Evolutionary conservation across 2,329 filamentous ascomycete genomes (phyloP), one percentile per base, ranked within the genome.

Genomic region (Cladosporium sphaerospermum): DNA sequence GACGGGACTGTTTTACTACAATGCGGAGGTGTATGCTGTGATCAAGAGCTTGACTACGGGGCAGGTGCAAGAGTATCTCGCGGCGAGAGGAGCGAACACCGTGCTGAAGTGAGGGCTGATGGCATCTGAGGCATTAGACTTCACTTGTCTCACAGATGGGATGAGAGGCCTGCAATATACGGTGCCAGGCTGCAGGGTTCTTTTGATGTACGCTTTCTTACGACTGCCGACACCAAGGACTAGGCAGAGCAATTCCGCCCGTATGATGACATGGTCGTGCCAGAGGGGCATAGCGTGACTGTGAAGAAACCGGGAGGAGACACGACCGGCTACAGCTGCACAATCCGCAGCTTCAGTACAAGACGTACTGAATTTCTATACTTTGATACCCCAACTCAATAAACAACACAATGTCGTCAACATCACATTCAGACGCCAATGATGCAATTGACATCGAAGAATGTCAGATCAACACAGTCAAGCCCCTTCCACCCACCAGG

Each of bases 401-500:
- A 46, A 4, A 39, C 36, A 39, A n/a, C 8, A 39, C 36, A 5
- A n/a, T 14, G 5, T n/a, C 8, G 7, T 39, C 36, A 14, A 14
- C 11, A 39, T 39, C 13, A 34, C 14, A 37, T 23, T 16, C 14
- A 37, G 52, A 45, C 39, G 44, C 23, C 9, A 11, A 51, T 55
- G 80, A n/a, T 40, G 31, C 39, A 9, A 31, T 28, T 28, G 23
- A 28, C 23, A 7, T 28, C 7, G 23, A 28, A 2, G 18, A 39
- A 53, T 92, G 88, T 93, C 73, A 77, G 87, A 85, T 81, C 87
- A 84, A 82, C 88, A 88, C 89, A 57, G 96, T 89, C 91, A 96
- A 95, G 82, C 89, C 77, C 80, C 84, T 82, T 85, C 89, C 87
- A 96, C 83, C 85, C 88, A 86, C 83, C 83, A 77, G 73, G 70